Evolutionary conservation across 768 basidiomycete genomes (phyloP), one percentile per base, ranked within the genome.

Genomic region (Tricholoma flavovirens): DNA sequence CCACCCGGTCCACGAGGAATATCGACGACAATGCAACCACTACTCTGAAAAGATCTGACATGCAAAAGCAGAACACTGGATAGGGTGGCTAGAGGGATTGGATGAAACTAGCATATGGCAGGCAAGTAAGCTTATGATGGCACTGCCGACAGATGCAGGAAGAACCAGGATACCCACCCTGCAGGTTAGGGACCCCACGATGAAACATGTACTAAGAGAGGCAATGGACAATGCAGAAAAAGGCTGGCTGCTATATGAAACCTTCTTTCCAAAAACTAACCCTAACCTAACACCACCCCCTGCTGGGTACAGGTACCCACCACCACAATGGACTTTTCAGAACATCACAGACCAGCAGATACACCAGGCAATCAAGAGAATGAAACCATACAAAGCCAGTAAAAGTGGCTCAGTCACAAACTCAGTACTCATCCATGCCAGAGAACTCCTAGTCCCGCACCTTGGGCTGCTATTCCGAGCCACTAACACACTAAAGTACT

Each of bases 111-210:
- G 15, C 15, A 3, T 49, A 29, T 49, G 49, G 49, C 38, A 40
- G 7, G 38, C 38, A 17, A 40, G 26, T 21, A 24, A 29, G 3
- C 26, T 68, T 19, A 43, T 68, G 0, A 64, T 46, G 0, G 51
- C 43, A 0, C 61, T 60, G 43, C 42, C 52, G 12, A 51, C 57
- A 0, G 71, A 73, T 43, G 67, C 67, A 8, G 65, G 66, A n/a
- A 56, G 26, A n/a, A 10, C 67, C 0, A 46, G 67, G 11, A 64
- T 71, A 14, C 70, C 70, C 8, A 60, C 68, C 1, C 58, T 73
- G 0, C 54, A 50, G 3, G 49, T 26, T 0, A n/a, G n/a, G 10
- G 49, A 30, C 24, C 49, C 21, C 2, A 51, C 59, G 1, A 30
- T 30, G 0, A 51, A 53, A 3, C 43, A 9, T 3, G 8, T 35